Evolutionary conservation across 139 green algal species (phyloP).

Genomic region (Limnomonas spitsbergensis): DNA sequence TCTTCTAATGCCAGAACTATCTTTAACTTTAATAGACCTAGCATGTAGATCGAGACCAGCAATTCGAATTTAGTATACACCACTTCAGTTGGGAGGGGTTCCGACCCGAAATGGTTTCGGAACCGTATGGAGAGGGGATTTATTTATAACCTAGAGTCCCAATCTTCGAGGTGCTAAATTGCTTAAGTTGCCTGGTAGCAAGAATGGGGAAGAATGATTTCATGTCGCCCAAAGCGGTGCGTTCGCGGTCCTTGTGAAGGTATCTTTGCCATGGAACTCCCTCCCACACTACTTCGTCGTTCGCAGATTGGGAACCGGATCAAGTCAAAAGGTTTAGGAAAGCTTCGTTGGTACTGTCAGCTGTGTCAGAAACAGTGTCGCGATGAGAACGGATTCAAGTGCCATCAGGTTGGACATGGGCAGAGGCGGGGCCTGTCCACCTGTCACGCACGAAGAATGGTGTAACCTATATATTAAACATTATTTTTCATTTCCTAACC

Average conservation of each 20-base stretch:
- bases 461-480: too few species aligned
- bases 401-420: conserved; percentile 67
- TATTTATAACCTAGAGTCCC: too few species aligned
- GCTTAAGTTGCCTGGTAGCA: too few species aligned
- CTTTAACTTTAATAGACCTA: too few species aligned
- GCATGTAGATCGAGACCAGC: too few species aligned
- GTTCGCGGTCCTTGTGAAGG: conserved; percentile 1
- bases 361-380: conserved; percentile 97
- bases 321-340: conserved; percentile 94
- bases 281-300: neutral
- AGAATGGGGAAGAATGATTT: conserved; percentile 83
- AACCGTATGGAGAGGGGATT: too few species aligned
- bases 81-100: too few species aligned
- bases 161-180: too few species aligned
- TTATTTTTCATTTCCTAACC: too few species aligned
- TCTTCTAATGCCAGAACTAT: too few species aligned
- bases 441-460: neutral
- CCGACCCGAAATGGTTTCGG: too few species aligned
- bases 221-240: conserved; percentile 81
- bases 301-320: conserved; percentile 90
- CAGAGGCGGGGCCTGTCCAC: neutral
- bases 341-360: conserved; percentile 94
- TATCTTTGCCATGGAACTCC: neutral
- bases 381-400: conserved; percentile 99
- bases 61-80: too few species aligned